A percentile compares a stretch with the other conserved stretches of the same genome.
Evolutionary conservation across 345 rosid species (phyloP).

Genomic region (Xanthoceras sorbifolium): DNA sequence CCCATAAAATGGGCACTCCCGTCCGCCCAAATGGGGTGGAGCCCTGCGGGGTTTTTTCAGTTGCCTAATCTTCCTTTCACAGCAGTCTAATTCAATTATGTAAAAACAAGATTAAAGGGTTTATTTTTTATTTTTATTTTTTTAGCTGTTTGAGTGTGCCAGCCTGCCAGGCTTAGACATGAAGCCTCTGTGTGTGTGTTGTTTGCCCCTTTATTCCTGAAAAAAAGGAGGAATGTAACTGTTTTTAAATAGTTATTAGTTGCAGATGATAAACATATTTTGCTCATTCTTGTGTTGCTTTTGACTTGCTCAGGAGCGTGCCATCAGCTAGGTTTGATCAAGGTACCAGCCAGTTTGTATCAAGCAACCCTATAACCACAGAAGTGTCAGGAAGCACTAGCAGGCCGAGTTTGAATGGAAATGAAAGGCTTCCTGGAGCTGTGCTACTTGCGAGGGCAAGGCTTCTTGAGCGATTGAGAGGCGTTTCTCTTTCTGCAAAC

Average conservation of each 20-base stretch:
- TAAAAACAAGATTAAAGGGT: not conserved
- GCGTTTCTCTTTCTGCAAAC: slow-evolving; percentile 61
- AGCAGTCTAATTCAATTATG: not conserved
- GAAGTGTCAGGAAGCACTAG: slow-evolving; percentile 43
- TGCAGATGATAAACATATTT: not conserved
- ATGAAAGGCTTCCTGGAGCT: slow-evolving; percentile 87
- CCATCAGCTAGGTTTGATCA: slow-evolving; percentile 43
- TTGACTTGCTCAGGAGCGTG: slow-evolving; percentile 52
- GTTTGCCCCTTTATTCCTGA: too few relatives aligned
- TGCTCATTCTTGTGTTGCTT: slow-evolving; percentile 4
- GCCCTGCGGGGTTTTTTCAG: too few relatives aligned
- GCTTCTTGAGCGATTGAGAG: slow-evolving; percentile 89
- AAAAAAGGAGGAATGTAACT: not conserved
- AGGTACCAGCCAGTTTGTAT: slow-evolving; percentile 37
- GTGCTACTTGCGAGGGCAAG: slow-evolving; percentile 93
- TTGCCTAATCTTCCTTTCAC: not conserved
- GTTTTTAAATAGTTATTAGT: not conserved
- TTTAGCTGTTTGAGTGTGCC: not conserved
- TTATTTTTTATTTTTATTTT: too few relatives aligned
- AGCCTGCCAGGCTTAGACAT: too few relatives aligned
- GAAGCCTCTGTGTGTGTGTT: too few relatives aligned
- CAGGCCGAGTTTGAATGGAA: slow-evolving; percentile 40
- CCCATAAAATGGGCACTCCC: too few relatives aligned
- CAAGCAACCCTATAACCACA: slow-evolving; percentile 35
- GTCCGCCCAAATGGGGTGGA: too few relatives aligned